phyloP scores from a whole-genome alignment of 2,329 filamentous ascomycete genomes.

The Phoma sp. region DNA sequence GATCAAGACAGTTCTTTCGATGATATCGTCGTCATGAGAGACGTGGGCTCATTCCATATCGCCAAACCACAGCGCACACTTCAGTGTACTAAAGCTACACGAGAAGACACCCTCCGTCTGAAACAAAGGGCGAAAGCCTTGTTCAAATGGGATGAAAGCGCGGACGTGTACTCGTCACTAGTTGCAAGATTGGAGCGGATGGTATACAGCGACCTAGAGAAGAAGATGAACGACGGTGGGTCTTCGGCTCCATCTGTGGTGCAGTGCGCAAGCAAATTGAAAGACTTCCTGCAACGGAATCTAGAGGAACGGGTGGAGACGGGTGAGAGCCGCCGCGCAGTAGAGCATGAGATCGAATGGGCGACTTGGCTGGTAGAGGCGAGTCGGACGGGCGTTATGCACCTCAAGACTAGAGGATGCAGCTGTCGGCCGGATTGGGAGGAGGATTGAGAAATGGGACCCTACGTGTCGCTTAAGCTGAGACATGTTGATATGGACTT shows the following conservation, averaged over 20 bases:
- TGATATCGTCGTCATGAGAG: conserved; percentile 32
- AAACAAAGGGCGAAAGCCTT: conserved; percentile 26
- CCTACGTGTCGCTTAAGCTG: too few species aligned
- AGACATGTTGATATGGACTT: not conserved
- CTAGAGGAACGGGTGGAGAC: conserved; percentile 27
- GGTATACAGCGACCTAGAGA: conserved; percentile 10
- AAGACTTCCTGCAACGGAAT: conserved; percentile 22
- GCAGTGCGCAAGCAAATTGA: conserved; percentile 23
- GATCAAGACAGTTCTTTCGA: conserved; percentile 26
- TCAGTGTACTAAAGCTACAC: conserved; percentile 32
- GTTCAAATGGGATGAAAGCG: conserved; percentile 27
- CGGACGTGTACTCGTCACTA: conserved; percentile 21
- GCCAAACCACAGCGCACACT: conserved; percentile 22
- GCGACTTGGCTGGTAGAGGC: conserved; percentile 38
- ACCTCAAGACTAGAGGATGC: conserved; percentile 34
- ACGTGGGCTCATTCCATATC: conserved; percentile 27
- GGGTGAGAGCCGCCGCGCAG: conserved; percentile 26
- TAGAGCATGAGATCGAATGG: conserved; percentile 41
- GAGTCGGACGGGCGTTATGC: conserved; percentile 33
- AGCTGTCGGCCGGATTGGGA: conserved; percentile 35
- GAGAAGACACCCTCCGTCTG: conserved; percentile 26
- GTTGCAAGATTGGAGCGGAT: conserved; percentile 13
- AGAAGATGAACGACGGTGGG: not conserved
- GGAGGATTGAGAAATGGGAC: conserved; percentile 5
- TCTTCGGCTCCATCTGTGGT: conserved; percentile 2